These are phyloP conservation scores for Canavalia ensiformis DNA, from an alignment of 306 rosid species.

Conservation along the genomic window DNA sequence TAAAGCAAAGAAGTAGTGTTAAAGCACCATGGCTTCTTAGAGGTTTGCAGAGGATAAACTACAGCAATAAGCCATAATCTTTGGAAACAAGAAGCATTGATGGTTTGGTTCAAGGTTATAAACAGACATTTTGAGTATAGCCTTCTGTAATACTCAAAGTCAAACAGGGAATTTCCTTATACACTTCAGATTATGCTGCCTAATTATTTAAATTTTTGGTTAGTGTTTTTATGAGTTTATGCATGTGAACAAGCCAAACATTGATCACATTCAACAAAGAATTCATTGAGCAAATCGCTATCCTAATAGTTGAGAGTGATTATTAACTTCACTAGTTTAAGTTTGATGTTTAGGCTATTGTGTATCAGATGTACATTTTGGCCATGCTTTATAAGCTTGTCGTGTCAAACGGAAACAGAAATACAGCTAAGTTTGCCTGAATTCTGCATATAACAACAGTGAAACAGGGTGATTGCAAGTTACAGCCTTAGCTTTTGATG, in stretches of 20 bases:
- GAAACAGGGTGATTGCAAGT: constrained; percentile 25
- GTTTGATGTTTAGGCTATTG: background rate
- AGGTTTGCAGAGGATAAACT: constrained; percentile 1
- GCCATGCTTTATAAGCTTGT: constrained; percentile 2
- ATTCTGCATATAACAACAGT: background rate
- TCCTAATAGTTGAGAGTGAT: constrained; percentile 3
- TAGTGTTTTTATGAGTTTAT: background rate
- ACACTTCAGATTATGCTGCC: background rate
- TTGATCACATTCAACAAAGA: constrained; percentile 16
- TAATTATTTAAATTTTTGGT: background rate
- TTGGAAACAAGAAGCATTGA: background rate
- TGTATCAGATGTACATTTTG: background rate
- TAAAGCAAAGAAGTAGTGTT: background rate
- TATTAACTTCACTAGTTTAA: background rate
- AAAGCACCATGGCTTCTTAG: constrained; percentile 20
- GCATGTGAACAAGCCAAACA: background rate
- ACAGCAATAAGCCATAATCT: background rate
- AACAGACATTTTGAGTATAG: constrained; percentile 13
- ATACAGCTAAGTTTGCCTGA: background rate
- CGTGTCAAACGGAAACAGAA: constrained; percentile 10
- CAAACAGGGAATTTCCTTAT: background rate
- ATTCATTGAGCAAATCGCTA: background rate
- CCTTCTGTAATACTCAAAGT: background rate
- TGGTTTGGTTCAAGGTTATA: background rate
- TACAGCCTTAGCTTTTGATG: constrained; percentile 1